These are phyloP conservation scores for Eimeria tenella DNA, from an alignment of 169 alveolate species.

Conservation along the genomic window DNA sequence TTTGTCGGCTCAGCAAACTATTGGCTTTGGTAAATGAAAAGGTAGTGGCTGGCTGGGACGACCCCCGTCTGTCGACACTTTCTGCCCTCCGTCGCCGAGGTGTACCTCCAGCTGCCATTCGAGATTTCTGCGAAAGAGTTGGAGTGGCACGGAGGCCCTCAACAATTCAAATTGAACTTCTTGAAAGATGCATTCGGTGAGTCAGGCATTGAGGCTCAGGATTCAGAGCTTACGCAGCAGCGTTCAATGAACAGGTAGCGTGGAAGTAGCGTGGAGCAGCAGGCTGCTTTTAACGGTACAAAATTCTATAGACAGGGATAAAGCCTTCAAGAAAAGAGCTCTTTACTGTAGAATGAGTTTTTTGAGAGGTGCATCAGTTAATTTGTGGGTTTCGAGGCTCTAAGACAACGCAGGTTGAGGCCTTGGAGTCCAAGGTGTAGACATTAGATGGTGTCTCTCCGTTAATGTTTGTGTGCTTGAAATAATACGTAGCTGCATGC, in stretches of 20 bases:
- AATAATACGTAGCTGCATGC: too few relatives aligned
- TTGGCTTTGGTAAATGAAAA: constrained; percentile 93
- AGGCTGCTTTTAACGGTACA: not conserved
- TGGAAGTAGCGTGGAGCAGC: too few relatives aligned
- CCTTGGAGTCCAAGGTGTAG: not conserved
- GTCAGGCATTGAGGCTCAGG: constrained; percentile 77
- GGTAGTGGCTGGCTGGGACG: constrained; percentile 99
- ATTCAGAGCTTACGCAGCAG: not conserved
- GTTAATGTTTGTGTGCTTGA: too few relatives aligned
- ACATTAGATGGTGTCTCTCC: not conserved
- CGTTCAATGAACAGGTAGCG: not conserved
- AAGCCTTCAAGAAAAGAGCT: too few relatives aligned
- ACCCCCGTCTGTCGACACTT: constrained; percentile 99
- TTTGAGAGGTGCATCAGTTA: not conserved
- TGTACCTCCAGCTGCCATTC: constrained; percentile 90
- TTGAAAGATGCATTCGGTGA: constrained; percentile 96
- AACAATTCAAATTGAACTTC: constrained; percentile 93
- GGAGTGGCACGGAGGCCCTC: constrained; percentile 98
- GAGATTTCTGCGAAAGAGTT: constrained; percentile 92
- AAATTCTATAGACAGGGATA: too few relatives aligned
- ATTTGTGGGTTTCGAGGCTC: not conserved
- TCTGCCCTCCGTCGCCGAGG: constrained; percentile 98
- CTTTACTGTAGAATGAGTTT: too few relatives aligned
- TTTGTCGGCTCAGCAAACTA: constrained; percentile 85
- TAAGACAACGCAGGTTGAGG: not conserved